Conservation (phyloP, 2,329 filamentous ascomycete genomes). For the Xylaria sp. region DNA sequence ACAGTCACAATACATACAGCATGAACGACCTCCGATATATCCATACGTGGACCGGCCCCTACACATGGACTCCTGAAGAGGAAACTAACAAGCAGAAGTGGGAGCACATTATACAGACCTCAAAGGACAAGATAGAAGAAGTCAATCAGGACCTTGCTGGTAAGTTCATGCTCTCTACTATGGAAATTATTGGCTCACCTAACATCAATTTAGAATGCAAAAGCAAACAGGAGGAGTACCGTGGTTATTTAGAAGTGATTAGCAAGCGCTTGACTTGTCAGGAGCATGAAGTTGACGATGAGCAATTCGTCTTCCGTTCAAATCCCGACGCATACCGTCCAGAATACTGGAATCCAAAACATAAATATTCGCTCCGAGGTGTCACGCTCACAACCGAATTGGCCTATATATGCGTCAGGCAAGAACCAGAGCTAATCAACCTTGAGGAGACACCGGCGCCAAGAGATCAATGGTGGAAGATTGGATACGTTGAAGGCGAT, state of each 20-base stretch:
- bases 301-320: conserved; percentile 33
- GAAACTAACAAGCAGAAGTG: conserved; percentile 35
- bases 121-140: conserved; percentile 40
- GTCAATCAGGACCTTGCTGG: conserved; percentile 39
- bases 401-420: conserved; percentile 53
- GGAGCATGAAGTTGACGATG: conserved; percentile 35
- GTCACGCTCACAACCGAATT: conserved; percentile 51
- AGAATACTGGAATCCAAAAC: conserved; percentile 43
- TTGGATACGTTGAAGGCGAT: conserved; percentile 46
- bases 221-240: conserved; percentile 21
- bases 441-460: conserved; percentile 38
- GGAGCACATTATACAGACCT: conserved; percentile 39
- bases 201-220: conserved; percentile 27
- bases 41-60: conserved; percentile 46
- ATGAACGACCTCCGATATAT: conserved; percentile 37
- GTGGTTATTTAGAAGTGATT: conserved; percentile 26
- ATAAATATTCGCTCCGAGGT: conserved; percentile 55
- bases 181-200: background rate
- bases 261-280: conserved; percentile 37
- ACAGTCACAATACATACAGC: conserved; percentile 23
- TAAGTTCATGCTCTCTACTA: conserved; percentile 30
- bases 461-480: conserved; percentile 59
- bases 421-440: conserved; percentile 47
- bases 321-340: conserved; percentile 31
- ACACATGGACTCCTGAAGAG: conserved; percentile 39